Conservation (phyloP, 139 green algal species). For the Haematococcus lacustris region DNA sequence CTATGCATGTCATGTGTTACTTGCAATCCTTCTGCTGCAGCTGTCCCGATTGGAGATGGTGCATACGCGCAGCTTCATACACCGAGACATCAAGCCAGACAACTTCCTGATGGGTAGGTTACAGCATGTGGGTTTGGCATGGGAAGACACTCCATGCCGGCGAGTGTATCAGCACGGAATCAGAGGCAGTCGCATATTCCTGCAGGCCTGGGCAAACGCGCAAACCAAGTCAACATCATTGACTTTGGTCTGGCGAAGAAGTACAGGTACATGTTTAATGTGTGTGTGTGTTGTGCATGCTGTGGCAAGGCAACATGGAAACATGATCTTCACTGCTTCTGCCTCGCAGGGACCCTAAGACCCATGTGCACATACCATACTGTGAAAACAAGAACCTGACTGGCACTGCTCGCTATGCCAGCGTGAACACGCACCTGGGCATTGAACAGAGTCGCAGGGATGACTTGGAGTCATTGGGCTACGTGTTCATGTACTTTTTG, state of each 20-base stretch:
- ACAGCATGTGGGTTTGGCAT: background rate
- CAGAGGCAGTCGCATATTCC: background rate
- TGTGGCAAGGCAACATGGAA: no score
- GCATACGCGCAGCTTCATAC: constrained; percentile 97
- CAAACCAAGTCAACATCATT: constrained; percentile 97
- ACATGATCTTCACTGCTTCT: no score
- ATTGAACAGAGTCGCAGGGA: constrained; percentile 96
- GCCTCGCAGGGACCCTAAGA: constrained; percentile 96
- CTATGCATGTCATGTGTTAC: no score
- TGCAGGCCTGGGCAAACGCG: constrained; percentile 75
- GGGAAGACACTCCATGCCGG: background rate
- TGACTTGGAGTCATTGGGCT: constrained; percentile 90
- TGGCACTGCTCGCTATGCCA: constrained; percentile 96
- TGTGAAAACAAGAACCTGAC: constrained; percentile 96
- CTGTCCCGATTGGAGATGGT: constrained; percentile 94
- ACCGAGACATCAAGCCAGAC: constrained; percentile 81
- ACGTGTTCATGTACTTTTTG: constrained; percentile 96
- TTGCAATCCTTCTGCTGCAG: constrained; percentile 56
- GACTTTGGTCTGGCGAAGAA: constrained; percentile 99
- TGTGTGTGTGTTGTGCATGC: no score
- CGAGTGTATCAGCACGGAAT: background rate
- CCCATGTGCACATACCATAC: constrained; percentile 98
- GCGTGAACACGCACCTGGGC: constrained; percentile 98
- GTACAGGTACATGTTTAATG: no score
- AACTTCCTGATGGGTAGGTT: constrained; percentile 73